A percentile compares a stretch with the other conserved stretches of the same genome.
Evolutionary conservation across 2,329 filamentous ascomycete species (phyloP).

Genomic region (Fusarium caatingaense): DNA sequence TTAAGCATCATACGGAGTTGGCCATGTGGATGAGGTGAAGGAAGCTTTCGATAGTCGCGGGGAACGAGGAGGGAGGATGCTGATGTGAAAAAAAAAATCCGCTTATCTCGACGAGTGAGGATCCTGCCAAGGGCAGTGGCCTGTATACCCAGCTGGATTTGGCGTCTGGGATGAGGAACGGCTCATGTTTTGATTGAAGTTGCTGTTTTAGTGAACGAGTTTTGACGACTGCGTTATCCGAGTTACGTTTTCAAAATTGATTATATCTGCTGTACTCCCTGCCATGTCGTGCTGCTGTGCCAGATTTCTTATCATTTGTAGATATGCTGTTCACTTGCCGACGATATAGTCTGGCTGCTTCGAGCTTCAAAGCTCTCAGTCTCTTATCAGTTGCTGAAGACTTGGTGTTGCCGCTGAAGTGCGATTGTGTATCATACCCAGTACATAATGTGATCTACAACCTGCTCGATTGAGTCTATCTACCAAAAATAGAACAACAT

Average conservation of each 20-base stretch:
- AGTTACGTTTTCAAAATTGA: slow-evolving; percentile 30
- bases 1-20: not conserved
- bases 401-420: not conserved
- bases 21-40: not conserved
- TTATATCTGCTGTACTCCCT: slow-evolving; percentile 3
- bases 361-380: not conserved
- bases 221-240: slow-evolving; percentile 32
- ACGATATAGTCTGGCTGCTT: not conserved
- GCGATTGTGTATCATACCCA: not conserved
- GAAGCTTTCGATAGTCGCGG: not conserved
- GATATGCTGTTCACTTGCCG: not conserved
- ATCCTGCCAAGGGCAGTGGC: slow-evolving; percentile 42
- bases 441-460: slow-evolving; percentile 12
- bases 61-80: slow-evolving; percentile 2
- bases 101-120: slow-evolving; percentile 41
- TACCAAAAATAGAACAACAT: not conserved
- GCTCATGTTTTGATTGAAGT: slow-evolving; percentile 43
- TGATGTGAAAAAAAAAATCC: slow-evolving; percentile 30
- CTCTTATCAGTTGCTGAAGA: not conserved
- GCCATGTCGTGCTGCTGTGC: not conserved
- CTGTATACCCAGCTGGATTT: slow-evolving; percentile 46
- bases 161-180: slow-evolving; percentile 49
- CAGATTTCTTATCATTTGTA: not conserved
- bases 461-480: slow-evolving; percentile 18
- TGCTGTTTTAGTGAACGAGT: slow-evolving; percentile 34